Evolutionary conservation across 495 filamentous ascomycete species (phyloP), one percentile per base, ranked within the genome.

Genomic region (Penicillium canariense): DNA sequence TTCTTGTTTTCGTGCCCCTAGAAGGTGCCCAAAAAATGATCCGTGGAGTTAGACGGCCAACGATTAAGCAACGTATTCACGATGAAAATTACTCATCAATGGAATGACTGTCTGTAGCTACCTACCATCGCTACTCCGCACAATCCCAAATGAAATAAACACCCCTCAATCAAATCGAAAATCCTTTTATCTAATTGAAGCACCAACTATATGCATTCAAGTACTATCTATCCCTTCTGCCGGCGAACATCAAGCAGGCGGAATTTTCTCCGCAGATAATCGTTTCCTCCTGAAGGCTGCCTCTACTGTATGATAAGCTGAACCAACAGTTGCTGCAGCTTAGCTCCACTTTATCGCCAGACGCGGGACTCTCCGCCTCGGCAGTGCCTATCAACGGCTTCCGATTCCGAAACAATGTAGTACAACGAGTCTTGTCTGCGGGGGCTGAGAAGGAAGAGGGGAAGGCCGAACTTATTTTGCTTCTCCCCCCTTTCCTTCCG

Each of bases 361-460:
- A 48, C 30, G 45, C 27, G 45, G 45, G 45, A 17, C 18, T 34
- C 27, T 34, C 45, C 45, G 17, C 15, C 27, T 25, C 20, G 34
- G 34, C 34, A 50, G 34, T 50, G 26, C 25, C 27, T 43, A 51
- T 51, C 36, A 51, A 39, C 35, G n/a, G 26, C 36, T 26, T 31
- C 49, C 49, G 36, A 40, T 51, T 42, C 49, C 49, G 49, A 28
- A 28, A 28, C 10, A 18, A 18, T 15, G 38, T 51, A 25, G 22
- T 26, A 51, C 27, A 27, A 38, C 5, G 22, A 7, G n/a, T 10
- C 10, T 25, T 18, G 35, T 28, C 12, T 42, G 49, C 48, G 36
- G 36, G 28, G 38, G 1, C 10, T 28, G 5, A 10, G 7, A 43
- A 32, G n/a, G 8, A 22, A 14, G 35, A 42, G 48, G 14, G 11